phyloP scores from a whole-genome alignment of 768 basidiomycete genomes.

The Boletus sp. region DNA sequence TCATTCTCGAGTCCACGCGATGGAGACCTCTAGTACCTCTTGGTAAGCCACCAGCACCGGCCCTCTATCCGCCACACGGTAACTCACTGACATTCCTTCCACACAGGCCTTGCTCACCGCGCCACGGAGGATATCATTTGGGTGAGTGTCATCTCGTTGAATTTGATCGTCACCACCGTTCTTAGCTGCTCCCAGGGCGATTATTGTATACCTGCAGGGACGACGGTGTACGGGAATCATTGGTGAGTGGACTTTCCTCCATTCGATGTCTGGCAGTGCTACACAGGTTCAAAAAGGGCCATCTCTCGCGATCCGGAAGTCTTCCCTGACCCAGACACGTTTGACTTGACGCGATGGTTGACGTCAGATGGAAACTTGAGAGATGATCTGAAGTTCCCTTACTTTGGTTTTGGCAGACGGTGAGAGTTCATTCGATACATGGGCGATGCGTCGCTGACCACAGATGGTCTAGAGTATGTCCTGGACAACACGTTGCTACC shows the following conservation, averaged over 20 bases:
- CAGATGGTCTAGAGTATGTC: constrained; percentile 45
- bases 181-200: constrained; percentile 9
- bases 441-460: neutral
- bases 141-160: neutral
- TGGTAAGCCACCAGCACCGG: constrained; percentile 12
- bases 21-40: constrained; percentile 31
- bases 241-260: constrained; percentile 7
- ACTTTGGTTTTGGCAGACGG: constrained; percentile 53
- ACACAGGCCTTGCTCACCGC: constrained; percentile 10
- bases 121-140: constrained; percentile 19
- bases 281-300: constrained; percentile 17
- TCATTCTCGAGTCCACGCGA: constrained; percentile 36
- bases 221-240: constrained; percentile 16
- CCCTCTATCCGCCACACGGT: no score
- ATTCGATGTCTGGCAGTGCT: neutral
- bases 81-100: no score
- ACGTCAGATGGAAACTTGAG: constrained; percentile 26
- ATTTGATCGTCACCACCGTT: neutral
- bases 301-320: constrained; percentile 37
- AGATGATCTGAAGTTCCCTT: constrained; percentile 46
- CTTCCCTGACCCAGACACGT: constrained; percentile 38
- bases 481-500: constrained; percentile 52
- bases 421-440: constrained; percentile 1
- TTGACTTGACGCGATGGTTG: constrained; percentile 36
- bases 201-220: constrained; percentile 20